Evolutionary conservation across 441 rosid species (phyloP).

Genomic region (Isatis lusitanica): DNA sequence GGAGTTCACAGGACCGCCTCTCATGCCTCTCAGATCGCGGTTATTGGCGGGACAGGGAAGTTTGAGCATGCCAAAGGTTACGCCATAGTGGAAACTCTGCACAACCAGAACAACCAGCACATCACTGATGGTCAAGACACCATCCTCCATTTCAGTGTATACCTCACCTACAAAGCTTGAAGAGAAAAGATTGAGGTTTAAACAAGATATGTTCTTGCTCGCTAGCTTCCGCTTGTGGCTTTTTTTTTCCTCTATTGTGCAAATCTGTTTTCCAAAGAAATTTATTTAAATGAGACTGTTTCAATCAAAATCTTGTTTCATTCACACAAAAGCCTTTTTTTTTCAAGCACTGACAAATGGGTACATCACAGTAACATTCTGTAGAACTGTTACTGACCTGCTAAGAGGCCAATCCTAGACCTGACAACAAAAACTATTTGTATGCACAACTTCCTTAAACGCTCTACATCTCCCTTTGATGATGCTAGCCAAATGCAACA

Average conservation of each 20-base stretch:
- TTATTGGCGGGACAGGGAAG: slow-evolving; percentile 66
- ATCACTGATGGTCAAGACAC: slow-evolving; percentile 62
- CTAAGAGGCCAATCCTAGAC: slow-evolving; percentile 35
- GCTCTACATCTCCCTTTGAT: slow-evolving; percentile 29
- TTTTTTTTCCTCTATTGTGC: slow-evolving; percentile 12
- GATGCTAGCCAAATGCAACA: slow-evolving; percentile 20
- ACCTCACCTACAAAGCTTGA: slow-evolving; percentile 43
- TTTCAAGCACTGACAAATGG: slow-evolving; percentile 25
- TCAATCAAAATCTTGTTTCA: slow-evolving; percentile 38
- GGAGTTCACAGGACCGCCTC: slow-evolving; percentile 49
- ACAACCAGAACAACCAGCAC: slow-evolving; percentile 51
- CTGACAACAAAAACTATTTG: slow-evolving; percentile 28
- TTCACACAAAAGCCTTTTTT: slow-evolving; percentile 21
- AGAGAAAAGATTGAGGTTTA: neutral
- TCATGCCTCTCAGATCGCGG: slow-evolving; percentile 53
- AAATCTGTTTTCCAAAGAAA: slow-evolving; percentile 1
- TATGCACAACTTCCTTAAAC: slow-evolving; percentile 27
- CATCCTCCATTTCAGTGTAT: slow-evolving; percentile 54
- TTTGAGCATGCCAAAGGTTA: slow-evolving; percentile 61
- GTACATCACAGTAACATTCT: slow-evolving; percentile 25
- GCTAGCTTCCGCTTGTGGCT: slow-evolving; percentile 4
- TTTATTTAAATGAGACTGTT: slow-evolving; percentile 23
- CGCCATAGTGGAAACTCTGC: slow-evolving; percentile 54
- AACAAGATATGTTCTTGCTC: slow-evolving; percentile 32
- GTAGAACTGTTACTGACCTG: slow-evolving; percentile 30